Evolutionary conservation across 306 rosid species (phyloP).

Genomic region (Lathyrus sativus): DNA sequence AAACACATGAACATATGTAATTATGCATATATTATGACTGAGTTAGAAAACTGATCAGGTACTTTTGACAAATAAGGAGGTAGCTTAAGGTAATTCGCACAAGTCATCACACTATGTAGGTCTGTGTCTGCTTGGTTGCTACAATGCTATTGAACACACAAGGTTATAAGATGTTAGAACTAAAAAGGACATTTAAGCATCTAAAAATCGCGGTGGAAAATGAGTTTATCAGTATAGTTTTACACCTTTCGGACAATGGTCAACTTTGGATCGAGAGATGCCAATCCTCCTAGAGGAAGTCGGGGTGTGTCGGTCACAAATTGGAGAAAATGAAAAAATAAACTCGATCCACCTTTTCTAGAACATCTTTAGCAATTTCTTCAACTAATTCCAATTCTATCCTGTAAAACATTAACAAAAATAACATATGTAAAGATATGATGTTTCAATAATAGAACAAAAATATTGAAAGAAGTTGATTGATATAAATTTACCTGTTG

Average conservation of each 20-base stretch:
- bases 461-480: not conserved
- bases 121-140: constrained; percentile 68
- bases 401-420: constrained; percentile 18
- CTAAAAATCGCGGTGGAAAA: not conserved
- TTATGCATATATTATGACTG: too few species aligned
- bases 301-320: constrained; percentile 97
- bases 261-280: constrained; percentile 92
- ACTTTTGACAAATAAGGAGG: constrained; percentile 96
- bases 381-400: constrained; percentile 37
- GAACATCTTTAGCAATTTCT: constrained; percentile 35
- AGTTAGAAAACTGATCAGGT: constrained; percentile 11
- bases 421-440: not conserved
- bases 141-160: constrained; percentile 61
- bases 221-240: not conserved
- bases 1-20: too few species aligned
- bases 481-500: constrained; percentile 35
- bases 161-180: constrained; percentile 1
- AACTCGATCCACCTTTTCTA: constrained; percentile 25
- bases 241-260: constrained; percentile 90
- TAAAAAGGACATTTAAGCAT: constrained; percentile 13
- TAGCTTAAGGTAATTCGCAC: constrained; percentile 96
- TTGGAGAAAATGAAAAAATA: constrained; percentile 78
- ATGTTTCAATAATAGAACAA: too few species aligned
- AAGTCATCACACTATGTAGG: constrained; percentile 97
- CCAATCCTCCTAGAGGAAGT: constrained; percentile 94